These are phyloP conservation scores for Chamaenerion angustifolium DNA, from an alignment of 345 rosid species.

Conservation along the genomic window DNA sequence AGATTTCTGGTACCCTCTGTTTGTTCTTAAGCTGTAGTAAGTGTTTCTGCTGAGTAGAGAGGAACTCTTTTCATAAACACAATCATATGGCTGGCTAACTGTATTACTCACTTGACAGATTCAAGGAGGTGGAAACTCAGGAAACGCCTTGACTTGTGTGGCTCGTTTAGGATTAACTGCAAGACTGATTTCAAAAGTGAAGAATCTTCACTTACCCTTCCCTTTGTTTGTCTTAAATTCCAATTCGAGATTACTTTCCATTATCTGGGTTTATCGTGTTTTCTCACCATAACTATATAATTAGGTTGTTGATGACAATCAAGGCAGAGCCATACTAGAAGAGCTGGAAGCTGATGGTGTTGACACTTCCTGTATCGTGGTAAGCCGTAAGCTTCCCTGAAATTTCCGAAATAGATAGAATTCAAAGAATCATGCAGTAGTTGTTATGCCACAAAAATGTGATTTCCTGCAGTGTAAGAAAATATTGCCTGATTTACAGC, in stretches of 20 bases:
- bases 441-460: not conserved
- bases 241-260: no score
- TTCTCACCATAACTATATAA: not conserved
- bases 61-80: no score
- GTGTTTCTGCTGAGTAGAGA: no score
- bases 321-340: conserved; percentile 37
- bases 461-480: not conserved
- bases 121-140: conserved; percentile 83
- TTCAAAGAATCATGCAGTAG: no score
- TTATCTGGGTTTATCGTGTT: no score
- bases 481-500: not conserved
- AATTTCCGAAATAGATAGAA: not conserved
- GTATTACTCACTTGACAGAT: conserved; percentile 19
- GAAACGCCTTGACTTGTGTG: conserved; percentile 50
- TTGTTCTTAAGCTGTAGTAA: no score
- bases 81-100: not conserved
- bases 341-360: conserved; percentile 55
- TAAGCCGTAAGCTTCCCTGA: conserved; percentile 26
- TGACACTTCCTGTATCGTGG: conserved; percentile 51
- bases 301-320: conserved; percentile 46
- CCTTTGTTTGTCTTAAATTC: no score
- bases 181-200: conserved; percentile 55
- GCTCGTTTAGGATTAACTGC: conserved; percentile 59
- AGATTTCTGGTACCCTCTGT: no score
- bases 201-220: no score